Evolutionary conservation across 2,329 filamentous ascomycete genomes (phyloP).

Genomic region (Exophiala sideris): DNA sequence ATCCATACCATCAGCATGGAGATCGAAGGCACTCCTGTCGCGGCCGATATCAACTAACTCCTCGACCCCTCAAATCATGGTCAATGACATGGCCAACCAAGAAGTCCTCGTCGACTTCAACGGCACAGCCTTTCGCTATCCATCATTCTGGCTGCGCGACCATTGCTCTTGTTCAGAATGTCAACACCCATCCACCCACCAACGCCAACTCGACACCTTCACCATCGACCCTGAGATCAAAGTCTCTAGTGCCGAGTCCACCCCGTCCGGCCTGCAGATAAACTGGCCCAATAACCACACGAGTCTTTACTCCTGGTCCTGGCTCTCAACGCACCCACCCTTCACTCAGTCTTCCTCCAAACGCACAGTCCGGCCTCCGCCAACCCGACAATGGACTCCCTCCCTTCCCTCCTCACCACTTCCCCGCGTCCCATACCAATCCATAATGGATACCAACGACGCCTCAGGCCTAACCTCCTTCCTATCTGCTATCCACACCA

Average conservation of each 20-base stretch:
- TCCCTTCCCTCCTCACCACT: conserved; percentile 10
- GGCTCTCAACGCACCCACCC: conserved; percentile 52
- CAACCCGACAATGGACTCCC: conserved; percentile 18
- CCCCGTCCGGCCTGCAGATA: conserved; percentile 18
- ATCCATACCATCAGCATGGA: no score
- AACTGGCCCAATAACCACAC: conserved; percentile 48
- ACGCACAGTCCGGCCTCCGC: not conserved
- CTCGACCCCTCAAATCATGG: conserved; percentile 15
- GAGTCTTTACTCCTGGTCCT: conserved; percentile 64
- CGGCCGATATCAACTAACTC: not conserved
- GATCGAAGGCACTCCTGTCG: no score
- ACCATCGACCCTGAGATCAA: conserved; percentile 45
- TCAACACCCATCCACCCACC: conserved; percentile 66
- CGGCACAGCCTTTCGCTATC: conserved; percentile 24
- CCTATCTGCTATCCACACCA: conserved; percentile 23
- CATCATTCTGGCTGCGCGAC: conserved; percentile 51
- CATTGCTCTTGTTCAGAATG: conserved; percentile 68
- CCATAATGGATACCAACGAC: conserved; percentile 56
- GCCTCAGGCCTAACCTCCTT: conserved; percentile 16
- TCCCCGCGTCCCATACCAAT: conserved; percentile 51
- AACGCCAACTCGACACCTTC: conserved; percentile 67
- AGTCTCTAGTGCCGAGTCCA: conserved; percentile 6
- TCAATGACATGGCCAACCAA: conserved; percentile 29
- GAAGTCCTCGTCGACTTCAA: conserved; percentile 28
- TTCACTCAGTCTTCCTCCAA: conserved; percentile 30